A percentile compares a stretch with the other conserved stretches of the same genome.
phyloP scores from a whole-genome alignment of 2,329 filamentous ascomycete species.

The Colletotrichum sp. region DNA sequence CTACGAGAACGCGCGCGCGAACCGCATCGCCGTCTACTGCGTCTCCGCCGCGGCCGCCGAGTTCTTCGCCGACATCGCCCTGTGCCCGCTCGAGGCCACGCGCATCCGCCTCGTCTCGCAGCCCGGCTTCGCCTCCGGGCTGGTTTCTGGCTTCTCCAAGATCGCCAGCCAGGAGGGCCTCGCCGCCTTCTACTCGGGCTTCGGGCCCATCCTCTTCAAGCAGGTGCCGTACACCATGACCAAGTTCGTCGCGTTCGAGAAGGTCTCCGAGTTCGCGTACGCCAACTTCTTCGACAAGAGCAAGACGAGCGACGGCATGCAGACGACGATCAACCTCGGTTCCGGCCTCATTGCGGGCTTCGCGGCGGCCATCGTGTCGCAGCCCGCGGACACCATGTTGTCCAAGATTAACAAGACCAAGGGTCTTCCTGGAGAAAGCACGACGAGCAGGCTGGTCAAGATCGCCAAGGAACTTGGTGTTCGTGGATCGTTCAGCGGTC shows the following conservation, averaged over 20 bases:
- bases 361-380: constrained; percentile 84
- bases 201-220: constrained; percentile 86
- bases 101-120: constrained; percentile 92
- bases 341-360: constrained; percentile 66
- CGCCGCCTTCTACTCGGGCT: constrained; percentile 88
- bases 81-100: constrained; percentile 91
- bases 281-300: constrained; percentile 70
- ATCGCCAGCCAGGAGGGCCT: constrained; percentile 83
- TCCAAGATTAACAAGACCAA: constrained; percentile 97
- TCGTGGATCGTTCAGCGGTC: constrained; percentile 78
- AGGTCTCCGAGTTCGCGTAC: constrained; percentile 80
- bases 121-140: constrained; percentile 82
- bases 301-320: constrained; percentile 67
- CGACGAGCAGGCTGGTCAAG: constrained; percentile 81
- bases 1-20: constrained; percentile 76
- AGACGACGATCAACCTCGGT: constrained; percentile 82
- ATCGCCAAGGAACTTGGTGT: constrained; percentile 86
- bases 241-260: constrained; percentile 95
- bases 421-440: constrained; percentile 85
- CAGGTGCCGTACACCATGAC: constrained; percentile 93
- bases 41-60: constrained; percentile 70
- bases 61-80: constrained; percentile 79
- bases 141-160: constrained; percentile 81
- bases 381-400: constrained; percentile 93
- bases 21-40: constrained; percentile 83